Conservation (phyloP, 2,329 filamentous ascomycete genomes). For the Paracorniculantispora psalliotae region DNA sequence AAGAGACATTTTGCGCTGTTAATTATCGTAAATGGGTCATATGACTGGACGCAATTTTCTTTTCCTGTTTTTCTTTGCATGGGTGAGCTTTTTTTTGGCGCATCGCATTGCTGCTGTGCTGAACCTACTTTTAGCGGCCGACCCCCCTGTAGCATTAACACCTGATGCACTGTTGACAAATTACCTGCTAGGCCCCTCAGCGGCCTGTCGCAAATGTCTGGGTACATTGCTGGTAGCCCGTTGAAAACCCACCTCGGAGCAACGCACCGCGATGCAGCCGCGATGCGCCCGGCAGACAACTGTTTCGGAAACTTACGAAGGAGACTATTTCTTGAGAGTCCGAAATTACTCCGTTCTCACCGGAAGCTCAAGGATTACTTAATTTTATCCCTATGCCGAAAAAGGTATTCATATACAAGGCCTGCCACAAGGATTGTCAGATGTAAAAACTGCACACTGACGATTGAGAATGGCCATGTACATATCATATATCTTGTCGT, state of each 20-base stretch:
- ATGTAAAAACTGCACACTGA: no score
- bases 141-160: background rate
- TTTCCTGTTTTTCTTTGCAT: background rate
- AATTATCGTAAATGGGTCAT: constrained; percentile 4
- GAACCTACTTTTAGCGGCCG: background rate
- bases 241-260: background rate
- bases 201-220: no score
- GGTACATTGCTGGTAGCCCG: background rate
- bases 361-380: background rate
- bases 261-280: background rate
- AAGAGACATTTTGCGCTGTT: constrained; percentile 1
- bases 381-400: background rate
- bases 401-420: background rate
- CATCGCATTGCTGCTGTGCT: background rate
- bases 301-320: background rate
- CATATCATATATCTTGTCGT: no score
- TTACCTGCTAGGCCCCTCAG: no score
- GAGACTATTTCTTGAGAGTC: background rate
- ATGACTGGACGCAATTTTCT: background rate
- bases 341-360: background rate
- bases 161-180: no score
- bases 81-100: background rate
- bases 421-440: no score
- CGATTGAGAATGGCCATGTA: no score
- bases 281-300: background rate